Percentiles rank a stretch among this genome's conserved stretches.
These are phyloP conservation scores for Emiliania huxleyi DNA, from an alignment of 78 protist species.

Conservation along the genomic window DNA sequence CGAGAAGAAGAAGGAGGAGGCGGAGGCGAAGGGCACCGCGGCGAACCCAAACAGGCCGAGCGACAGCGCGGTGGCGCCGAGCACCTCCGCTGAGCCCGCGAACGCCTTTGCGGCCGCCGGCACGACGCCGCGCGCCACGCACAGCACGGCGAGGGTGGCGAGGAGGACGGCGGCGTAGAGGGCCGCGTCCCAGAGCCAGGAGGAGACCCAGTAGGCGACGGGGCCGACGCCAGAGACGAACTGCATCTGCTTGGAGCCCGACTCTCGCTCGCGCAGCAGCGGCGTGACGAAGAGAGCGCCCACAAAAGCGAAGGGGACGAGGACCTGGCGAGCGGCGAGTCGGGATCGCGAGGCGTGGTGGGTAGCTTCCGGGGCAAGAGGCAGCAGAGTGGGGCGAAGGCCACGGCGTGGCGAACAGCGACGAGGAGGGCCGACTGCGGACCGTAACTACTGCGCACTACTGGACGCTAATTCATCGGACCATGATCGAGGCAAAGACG, in stretches of 20 bases:
- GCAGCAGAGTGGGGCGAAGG: no score
- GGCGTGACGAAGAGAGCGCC: conserved; percentile 7
- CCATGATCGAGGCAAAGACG: conserved; percentile 6
- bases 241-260: conserved; percentile 60
- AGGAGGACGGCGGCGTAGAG: background rate
- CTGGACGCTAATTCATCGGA: no score
- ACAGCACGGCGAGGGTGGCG: background rate
- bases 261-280: conserved; percentile 40
- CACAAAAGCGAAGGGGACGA: conserved; percentile 50
- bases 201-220: conserved; percentile 29
- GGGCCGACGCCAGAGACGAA: conserved; percentile 48
- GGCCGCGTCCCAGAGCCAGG: conserved; percentile 48
- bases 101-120: background rate
- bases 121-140: background rate
- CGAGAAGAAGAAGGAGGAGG: conserved; percentile 20
- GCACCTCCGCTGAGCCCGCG: background rate
- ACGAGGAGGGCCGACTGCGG: no score
- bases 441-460: no score
- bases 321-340: no score
- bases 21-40: conserved; percentile 27
- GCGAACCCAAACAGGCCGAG: conserved; percentile 28
- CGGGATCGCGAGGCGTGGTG: no score
- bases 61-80: background rate
- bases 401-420: no score
- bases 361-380: no score